A percentile compares a stretch with the other conserved stretches of the same genome.
phyloP scores from a whole-genome alignment of 2,329 filamentous ascomycete species.

The Ophiostoma novo-ulmi region DNA sequence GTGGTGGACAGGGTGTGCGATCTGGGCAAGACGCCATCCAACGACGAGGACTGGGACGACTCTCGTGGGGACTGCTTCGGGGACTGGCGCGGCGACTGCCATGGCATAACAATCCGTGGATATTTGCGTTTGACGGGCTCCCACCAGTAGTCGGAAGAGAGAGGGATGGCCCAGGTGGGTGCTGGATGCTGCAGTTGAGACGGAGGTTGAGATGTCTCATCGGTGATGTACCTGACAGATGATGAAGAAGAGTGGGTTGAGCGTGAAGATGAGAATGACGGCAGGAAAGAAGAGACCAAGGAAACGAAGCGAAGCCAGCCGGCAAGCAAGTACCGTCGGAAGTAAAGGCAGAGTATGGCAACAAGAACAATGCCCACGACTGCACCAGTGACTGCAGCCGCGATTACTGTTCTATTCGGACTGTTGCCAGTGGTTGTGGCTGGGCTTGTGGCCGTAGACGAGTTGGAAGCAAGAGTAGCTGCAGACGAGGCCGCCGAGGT shows the following conservation, averaged over 20 bases:
- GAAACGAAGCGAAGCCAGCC: neutral
- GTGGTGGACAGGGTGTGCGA: neutral
- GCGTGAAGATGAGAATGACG: neutral
- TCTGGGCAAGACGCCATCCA: neutral
- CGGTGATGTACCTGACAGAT: neutral
- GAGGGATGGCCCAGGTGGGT: neutral
- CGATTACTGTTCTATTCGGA: neutral
- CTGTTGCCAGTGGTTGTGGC: neutral
- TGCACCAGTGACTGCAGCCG: neutral
- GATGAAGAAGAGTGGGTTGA: neutral
- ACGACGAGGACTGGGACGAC: neutral
- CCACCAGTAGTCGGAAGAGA: neutral
- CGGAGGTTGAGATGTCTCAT: conserved; percentile 19
- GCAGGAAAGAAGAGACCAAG: neutral
- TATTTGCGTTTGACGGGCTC: conserved; percentile 1
- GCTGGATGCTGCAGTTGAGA: conserved; percentile 20
- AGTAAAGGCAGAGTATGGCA: neutral
- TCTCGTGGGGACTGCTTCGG: neutral
- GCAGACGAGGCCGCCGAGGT: neutral
- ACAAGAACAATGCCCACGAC: neutral
- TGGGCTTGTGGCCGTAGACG: neutral
- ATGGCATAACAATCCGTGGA: neutral
- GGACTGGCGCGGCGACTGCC: neutral
- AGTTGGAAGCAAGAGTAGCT: neutral
- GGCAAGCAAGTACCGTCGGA: neutral